Evolutionary conservation across 805 yeast species (phyloP), one percentile per base, ranked within the genome.

Genomic region (Teunomyces aglyptinius): DNA sequence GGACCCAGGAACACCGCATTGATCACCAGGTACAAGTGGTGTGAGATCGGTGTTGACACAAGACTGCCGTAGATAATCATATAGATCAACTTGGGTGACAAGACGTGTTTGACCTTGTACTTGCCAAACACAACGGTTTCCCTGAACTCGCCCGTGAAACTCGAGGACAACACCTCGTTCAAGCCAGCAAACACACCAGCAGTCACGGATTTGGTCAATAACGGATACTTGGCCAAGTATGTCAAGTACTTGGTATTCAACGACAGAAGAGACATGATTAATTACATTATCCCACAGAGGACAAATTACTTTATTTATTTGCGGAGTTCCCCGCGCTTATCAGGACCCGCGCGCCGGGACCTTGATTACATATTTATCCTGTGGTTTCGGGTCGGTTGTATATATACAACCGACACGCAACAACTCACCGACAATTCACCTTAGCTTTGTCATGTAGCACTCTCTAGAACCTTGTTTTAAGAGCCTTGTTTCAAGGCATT

Each of bases 11-110:
- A 77, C 5, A 77, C 46, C 47, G 58, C 58, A 41, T 58, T 57
- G 41, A 82, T 66, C 12, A 73, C 48, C 3, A 66, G 70, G 51
- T 81, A 81, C 32, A 78, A 70, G 50, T 70, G 73, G 56, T 83
- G 88, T 3, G 81, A 66, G 32, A 81, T 62, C 6, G 89, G 89
- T 0, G 87, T 78, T 20, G 76, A 74, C 12, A 83, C 65, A 1
- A 68, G 50, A 24, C 76, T 66, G 0, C 87, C 86, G 56, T 78
- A 83, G 2, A 82, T 43, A 6, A 81, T 76, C 78, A 83, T 76
- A 41, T 77, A 64, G 7, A 78, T 68, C 33, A 82, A 69, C 58
- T 75, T 80, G 26, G 63, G 56, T 32, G 75, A 73, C 43, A 75
- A 53, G 2, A 72, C 66, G 49, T 76, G 79, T 20, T 67, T 67